A percentile compares a stretch with the other conserved stretches of the same genome.
Evolutionary conservation across 768 basidiomycete genomes (phyloP).

Genomic region (Amanita molliuscula): DNA sequence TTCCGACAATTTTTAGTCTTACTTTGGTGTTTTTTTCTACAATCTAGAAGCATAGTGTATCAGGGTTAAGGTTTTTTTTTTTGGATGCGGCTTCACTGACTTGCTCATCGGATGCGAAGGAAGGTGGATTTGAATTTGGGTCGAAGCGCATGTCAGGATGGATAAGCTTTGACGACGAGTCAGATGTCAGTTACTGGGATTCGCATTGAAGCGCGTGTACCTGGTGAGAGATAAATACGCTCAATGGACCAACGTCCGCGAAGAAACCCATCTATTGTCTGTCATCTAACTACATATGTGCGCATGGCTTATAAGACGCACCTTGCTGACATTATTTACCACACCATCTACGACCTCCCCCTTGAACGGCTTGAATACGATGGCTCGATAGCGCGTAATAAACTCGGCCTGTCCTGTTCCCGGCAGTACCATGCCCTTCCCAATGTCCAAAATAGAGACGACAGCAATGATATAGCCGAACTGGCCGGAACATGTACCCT

Average conservation of each 20-base stretch:
- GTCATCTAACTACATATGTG: not conserved
- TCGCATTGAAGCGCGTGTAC: slow-evolving; percentile 29
- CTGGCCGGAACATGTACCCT: slow-evolving; percentile 93
- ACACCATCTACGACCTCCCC: slow-evolving; percentile 97
- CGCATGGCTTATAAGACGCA: slow-evolving; percentile 15
- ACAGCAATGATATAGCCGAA: slow-evolving; percentile 94
- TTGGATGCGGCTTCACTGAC: slow-evolving; percentile 23
- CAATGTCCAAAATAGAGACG: slow-evolving; percentile 83
- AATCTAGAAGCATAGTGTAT: slow-evolving; percentile 36
- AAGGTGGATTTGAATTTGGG: slow-evolving; percentile 94
- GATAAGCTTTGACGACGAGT: slow-evolving; percentile 55
- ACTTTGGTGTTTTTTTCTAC: slow-evolving; percentile 92
- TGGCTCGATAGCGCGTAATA: slow-evolving; percentile 86
- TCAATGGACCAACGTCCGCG: slow-evolving; percentile 88
- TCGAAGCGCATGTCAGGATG: slow-evolving; percentile 93
- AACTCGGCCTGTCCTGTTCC: slow-evolving; percentile 96
- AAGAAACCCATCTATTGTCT: slow-evolving; percentile 89
- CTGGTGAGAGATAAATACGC: slow-evolving; percentile 93
- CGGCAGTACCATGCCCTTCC: slow-evolving; percentile 84
- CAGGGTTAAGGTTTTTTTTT: not conserved
- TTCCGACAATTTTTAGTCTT: slow-evolving; percentile 96
- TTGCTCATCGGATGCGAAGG: slow-evolving; percentile 86
- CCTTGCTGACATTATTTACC: slow-evolving; percentile 93
- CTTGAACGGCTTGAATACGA: slow-evolving; percentile 99
- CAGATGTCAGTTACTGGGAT: not conserved